Evolutionary conservation across 2,329 filamentous ascomycete genomes (phyloP).

Genomic region (Paraphoma chrysanthemicola): DNA sequence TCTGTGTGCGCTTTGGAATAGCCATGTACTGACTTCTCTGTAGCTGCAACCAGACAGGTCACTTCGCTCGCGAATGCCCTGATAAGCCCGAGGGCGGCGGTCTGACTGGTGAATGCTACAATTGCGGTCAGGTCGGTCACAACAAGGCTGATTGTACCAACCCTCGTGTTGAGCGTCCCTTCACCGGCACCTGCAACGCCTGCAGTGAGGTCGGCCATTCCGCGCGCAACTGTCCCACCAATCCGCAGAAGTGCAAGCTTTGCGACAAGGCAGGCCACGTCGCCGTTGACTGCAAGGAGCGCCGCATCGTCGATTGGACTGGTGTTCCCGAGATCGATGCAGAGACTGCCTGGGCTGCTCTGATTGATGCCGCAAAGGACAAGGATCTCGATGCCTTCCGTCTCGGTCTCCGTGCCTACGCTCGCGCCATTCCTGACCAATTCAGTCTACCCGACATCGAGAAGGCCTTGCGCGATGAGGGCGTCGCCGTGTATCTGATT

Average conservation of each 20-base stretch:
- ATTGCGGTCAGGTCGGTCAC: slow-evolving; percentile 67
- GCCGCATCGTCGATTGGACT: slow-evolving; percentile 42
- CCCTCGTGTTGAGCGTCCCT: slow-evolving; percentile 58
- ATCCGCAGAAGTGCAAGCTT: slow-evolving; percentile 61
- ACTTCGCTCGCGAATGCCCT: slow-evolving; percentile 59
- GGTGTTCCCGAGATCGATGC: slow-evolving; percentile 56
- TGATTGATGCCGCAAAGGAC: slow-evolving; percentile 57
- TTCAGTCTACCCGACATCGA: slow-evolving; percentile 59
- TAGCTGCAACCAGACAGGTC: slow-evolving; percentile 53
- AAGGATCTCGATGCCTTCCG: slow-evolving; percentile 61
- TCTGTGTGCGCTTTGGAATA: neutral
- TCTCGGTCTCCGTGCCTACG: slow-evolving; percentile 56
- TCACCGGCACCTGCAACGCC: slow-evolving; percentile 66
- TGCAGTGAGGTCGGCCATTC: slow-evolving; percentile 63
- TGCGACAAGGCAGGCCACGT: slow-evolving; percentile 59
- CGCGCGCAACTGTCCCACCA: slow-evolving; percentile 68
- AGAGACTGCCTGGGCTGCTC: slow-evolving; percentile 58
- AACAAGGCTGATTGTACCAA: slow-evolving; percentile 69
- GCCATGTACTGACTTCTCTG: slow-evolving; percentile 30
- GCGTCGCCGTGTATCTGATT: slow-evolving; percentile 59
- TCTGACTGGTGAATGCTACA: slow-evolving; percentile 62
- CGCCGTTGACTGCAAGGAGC: slow-evolving; percentile 56
- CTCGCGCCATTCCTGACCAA: slow-evolving; percentile 47
- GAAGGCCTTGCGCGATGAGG: slow-evolving; percentile 56
- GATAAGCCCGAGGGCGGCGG: slow-evolving; percentile 47